Base-by-base conservation (phyloP, 176 grass and related monocot species). In the maize (Zea mays) region DNA sequence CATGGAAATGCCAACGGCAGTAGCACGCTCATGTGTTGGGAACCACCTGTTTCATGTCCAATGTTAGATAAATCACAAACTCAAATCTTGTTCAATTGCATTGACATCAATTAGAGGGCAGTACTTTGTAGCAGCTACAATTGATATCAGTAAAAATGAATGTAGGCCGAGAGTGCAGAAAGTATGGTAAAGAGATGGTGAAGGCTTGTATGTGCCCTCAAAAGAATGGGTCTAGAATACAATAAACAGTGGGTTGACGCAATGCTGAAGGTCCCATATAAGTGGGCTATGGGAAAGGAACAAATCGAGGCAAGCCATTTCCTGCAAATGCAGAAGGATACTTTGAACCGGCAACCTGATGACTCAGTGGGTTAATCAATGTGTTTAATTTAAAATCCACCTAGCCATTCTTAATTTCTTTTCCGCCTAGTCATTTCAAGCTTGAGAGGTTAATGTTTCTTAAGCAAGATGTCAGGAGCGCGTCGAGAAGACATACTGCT, bases 1-100 rank as follows among this genome's bases (percentile, higher is more conserved):
- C 95, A 97, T 94, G 62, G 91, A 94, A 80, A 97, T 63, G 62
- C 89, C 91, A 7, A 97, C 89, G 43, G 95, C 95, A 14, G 87
- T 97, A 51, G 95, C 83, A 54, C 95, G 95, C 84, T 97, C 95
- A 20, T 94, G 87, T 54, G 36, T 76, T 55, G 95, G 95, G 80
- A 97, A 97, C 95, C 95, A 97, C 89, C 95, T 97, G 75, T 78
- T 83, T 73, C 77, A 82, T 78, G 48, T 58, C 66, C 4, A 67
- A 37, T 65, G 66, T 74, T 38, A 83, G 37, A 73, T 83, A 11
- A 78, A 65, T 37, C 21, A 2, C 34, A 55, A 71, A 65, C 7
- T 82, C 57, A 71, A 81, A 54, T 58, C 56, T 44, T 13, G 34
- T 72, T 49, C 65, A 8, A 62, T 76, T 61, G 17, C 45, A 76